Conservation (phyloP, 768 basidiomycete species). For the Saitozyma sp. region DNA sequence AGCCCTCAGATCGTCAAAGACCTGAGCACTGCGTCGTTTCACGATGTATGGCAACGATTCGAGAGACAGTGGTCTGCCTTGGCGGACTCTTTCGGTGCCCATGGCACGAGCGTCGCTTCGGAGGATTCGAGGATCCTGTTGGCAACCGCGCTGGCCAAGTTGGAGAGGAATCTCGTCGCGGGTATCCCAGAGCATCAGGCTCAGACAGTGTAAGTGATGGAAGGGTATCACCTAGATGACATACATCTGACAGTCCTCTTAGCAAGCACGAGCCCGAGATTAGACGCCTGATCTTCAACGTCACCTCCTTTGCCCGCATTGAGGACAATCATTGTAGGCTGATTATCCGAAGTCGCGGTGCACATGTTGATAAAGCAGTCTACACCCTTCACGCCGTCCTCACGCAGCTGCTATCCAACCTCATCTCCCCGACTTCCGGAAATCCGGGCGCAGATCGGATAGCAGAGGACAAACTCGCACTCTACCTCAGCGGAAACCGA, state of each 20-base stretch:
- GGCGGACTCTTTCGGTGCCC: slow-evolving; percentile 10
- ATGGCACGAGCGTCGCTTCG: slow-evolving; percentile 4
- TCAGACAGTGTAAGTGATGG: slow-evolving; percentile 65
- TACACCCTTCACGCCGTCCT: slow-evolving; percentile 66
- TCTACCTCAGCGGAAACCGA: slow-evolving; percentile 71
- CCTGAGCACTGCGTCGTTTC: neutral
- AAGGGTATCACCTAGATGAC: slow-evolving; percentile 8
- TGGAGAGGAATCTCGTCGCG: slow-evolving; percentile 82
- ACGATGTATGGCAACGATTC: slow-evolving; percentile 17
- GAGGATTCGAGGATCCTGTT: slow-evolving; percentile 28
- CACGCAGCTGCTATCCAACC: slow-evolving; percentile 77
- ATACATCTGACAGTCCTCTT: slow-evolving; percentile 1
- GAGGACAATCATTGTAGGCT: slow-evolving; percentile 64
- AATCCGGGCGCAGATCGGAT: slow-evolving; percentile 60
- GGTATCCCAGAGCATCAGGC: slow-evolving; percentile 71
- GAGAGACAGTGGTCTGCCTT: slow-evolving; percentile 15
- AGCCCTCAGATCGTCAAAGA: neutral
- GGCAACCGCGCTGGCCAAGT: slow-evolving; percentile 60
- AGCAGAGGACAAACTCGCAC: slow-evolving; percentile 60
- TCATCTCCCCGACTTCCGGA: slow-evolving; percentile 70
- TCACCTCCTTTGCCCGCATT: slow-evolving; percentile 73
- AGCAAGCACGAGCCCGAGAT: slow-evolving; percentile 74
- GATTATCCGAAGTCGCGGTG: too few relatives aligned
- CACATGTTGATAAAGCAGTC: slow-evolving; percentile 55
- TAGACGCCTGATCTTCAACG: slow-evolving; percentile 66